phyloP scores from a whole-genome alignment of 345 rosid species.

The Hevea brasiliensis region DNA sequence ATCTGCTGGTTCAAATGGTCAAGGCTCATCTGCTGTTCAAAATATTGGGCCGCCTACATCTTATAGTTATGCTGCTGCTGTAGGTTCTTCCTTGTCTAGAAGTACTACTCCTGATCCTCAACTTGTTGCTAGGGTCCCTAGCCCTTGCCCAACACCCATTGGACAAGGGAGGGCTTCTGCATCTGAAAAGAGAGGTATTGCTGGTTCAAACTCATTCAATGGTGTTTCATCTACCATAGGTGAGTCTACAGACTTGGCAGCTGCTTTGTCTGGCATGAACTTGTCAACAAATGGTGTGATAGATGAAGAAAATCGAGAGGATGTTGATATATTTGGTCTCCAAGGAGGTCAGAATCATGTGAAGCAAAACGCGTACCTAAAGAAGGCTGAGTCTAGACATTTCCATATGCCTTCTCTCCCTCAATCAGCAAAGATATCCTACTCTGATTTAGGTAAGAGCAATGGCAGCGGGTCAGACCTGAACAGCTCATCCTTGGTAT shows the following conservation, averaged over 20 bases:
- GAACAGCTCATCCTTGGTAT: constrained; percentile 33
- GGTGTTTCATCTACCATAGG: constrained; percentile 48
- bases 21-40: constrained; percentile 50
- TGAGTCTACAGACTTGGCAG: constrained; percentile 61
- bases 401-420: constrained; percentile 30
- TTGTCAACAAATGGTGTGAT: constrained; percentile 48
- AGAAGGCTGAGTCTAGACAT: constrained; percentile 43
- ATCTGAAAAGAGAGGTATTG: constrained; percentile 58
- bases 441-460: constrained; percentile 36
- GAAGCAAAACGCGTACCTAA: constrained; percentile 40
- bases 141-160: constrained; percentile 83
- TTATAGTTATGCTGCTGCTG: constrained; percentile 72
- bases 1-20: constrained; percentile 44
- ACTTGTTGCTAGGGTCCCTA: constrained; percentile 71
- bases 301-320: constrained; percentile 46
- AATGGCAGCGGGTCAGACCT: constrained; percentile 43
- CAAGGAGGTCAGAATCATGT: constrained; percentile 44
- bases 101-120: constrained; percentile 90
- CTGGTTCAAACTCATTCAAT: constrained; percentile 51
- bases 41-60: constrained; percentile 53
- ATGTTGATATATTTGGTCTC: constrained; percentile 51
- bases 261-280: constrained; percentile 68
- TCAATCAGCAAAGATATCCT: constrained; percentile 33
- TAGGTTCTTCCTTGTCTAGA: constrained; percentile 78
- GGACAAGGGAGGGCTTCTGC: constrained; percentile 65